These are phyloP conservation scores for Phytophthora foliorum DNA, from an alignment of 352 stramenopile genomes.

Conservation along the genomic window DNA sequence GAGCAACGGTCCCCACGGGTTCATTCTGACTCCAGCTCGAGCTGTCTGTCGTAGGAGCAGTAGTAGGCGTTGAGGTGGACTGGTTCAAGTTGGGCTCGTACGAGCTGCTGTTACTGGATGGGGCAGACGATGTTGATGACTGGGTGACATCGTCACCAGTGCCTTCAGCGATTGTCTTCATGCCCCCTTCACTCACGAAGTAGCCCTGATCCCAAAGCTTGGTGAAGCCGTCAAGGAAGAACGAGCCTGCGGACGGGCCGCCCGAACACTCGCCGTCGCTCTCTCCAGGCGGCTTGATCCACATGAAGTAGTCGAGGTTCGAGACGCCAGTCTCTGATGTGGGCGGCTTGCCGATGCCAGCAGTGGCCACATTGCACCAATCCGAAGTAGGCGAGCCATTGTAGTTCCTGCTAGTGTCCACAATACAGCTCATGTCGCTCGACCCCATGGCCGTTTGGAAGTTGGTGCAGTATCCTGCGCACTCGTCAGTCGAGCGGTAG, in stretches of 20 bases:
- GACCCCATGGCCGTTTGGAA: slow-evolving; percentile 57
- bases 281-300: slow-evolving; percentile 67
- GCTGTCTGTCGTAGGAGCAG: neutral
- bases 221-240: slow-evolving; percentile 63
- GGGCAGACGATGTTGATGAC: neutral
- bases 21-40: neutral
- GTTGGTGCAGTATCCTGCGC: slow-evolving; percentile 49
- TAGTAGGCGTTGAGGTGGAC: neutral
- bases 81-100: neutral
- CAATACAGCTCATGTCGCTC: slow-evolving; percentile 54
- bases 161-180: slow-evolving; percentile 29
- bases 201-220: slow-evolving; percentile 70
- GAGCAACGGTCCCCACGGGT: slow-evolving; percentile 11
- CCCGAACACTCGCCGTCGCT: slow-evolving; percentile 65
- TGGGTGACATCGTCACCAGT: slow-evolving; percentile 19
- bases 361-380: slow-evolving; percentile 74
- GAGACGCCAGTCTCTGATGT: slow-evolving; percentile 46
- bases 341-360: slow-evolving; percentile 60
- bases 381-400: slow-evolving; percentile 46
- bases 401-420: slow-evolving; percentile 74
- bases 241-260: slow-evolving; percentile 53
- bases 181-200: slow-evolving; percentile 49
- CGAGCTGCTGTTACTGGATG: neutral
- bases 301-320: slow-evolving; percentile 74
- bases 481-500: slow-evolving; percentile 61